These are phyloP conservation scores for Emericellopsis atlantica DNA, from an alignment of 2,329 filamentous ascomycete species.

Conservation along the genomic window DNA sequence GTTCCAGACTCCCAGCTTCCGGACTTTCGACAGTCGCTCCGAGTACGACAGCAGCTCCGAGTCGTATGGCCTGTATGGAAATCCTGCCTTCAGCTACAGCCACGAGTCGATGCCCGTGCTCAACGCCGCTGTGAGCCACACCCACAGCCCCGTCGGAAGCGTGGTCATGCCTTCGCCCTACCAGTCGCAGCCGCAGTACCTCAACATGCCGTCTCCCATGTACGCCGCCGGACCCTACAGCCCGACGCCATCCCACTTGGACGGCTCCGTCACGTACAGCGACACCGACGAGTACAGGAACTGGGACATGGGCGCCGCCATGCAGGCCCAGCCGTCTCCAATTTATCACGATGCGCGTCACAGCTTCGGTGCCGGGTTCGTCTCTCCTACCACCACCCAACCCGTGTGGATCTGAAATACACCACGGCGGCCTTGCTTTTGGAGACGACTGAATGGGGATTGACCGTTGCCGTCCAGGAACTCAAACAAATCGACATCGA, in stretches of 20 bases:
- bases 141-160: constrained; percentile 37
- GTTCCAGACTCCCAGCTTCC: constrained; percentile 44
- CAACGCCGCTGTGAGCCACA: constrained; percentile 31
- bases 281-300: constrained; percentile 44
- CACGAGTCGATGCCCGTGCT: constrained; percentile 48
- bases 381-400: constrained; percentile 42
- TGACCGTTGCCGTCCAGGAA: constrained; percentile 27
- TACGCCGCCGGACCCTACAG: constrained; percentile 42
- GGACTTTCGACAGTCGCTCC: constrained; percentile 27
- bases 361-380: constrained; percentile 41
- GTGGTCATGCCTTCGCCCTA: constrained; percentile 44
- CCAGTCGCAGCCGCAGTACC: constrained; percentile 37
- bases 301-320: constrained; percentile 28
- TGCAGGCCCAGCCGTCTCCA: constrained; percentile 30
- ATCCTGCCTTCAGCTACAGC: constrained; percentile 50
- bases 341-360: constrained; percentile 30
- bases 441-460: constrained; percentile 32
- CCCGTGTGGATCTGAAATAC: constrained; percentile 44
- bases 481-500: constrained; percentile 20
- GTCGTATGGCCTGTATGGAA: constrained; percentile 40
- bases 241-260: constrained; percentile 49
- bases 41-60: constrained; percentile 13
- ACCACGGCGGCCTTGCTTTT: constrained; percentile 23
- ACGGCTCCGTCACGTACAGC: constrained; percentile 50
- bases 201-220: constrained; percentile 50